Base-by-base conservation (phyloP, 2,329 filamentous ascomycete genomes). In the Polychaeton citri region DNA sequence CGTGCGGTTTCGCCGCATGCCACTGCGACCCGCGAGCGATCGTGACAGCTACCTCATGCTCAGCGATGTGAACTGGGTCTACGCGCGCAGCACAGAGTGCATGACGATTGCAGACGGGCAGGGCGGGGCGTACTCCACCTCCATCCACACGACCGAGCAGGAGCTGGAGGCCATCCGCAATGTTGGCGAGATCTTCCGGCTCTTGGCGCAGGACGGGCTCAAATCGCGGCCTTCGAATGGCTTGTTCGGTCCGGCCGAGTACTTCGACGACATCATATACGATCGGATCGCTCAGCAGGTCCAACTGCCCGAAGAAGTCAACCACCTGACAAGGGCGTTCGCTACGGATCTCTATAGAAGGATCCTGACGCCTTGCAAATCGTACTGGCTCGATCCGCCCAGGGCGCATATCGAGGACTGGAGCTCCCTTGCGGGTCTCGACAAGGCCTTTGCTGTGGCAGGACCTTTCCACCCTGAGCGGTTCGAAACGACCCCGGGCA, bases 1-100 rank as follows among this genome's bases (percentile, higher is more conserved):
- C 21, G 39, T 68, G 16, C 57, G 63, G 2, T 42, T 66, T 24
- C 55, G 63, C 19, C 51, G 63, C 5, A 38, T 65, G 19, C 53
- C 57, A n/a, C 46, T 58, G 13, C 31, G 39, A 8, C 37, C 43
- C 12, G 24, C 24, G 5, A 28, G 24, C 7, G 24, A 28, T 15
- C n/a, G n/a, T 24, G 3, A 10, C 3, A 4, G 7, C 24, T 28
- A 28, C 24, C 7, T 28, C 24, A 7, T 7, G 21, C 5, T 28
- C 12, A 10, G 15, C 12, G 24, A 15, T 12, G 24, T 12, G 12
- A 15, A 28, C 4, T 12, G 24, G 7, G 24, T 28, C 24, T 28
- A 28, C 24, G 3, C 24, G 24, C 24, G 24, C 15, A 7, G 7
- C 7, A 7, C 3, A 3, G 3, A 12, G 24, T 5, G 3, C 12